Percentiles rank a stretch among this genome's conserved stretches.
phyloP scores from a whole-genome alignment of 2,329 filamentous ascomycete species.

The Penicillium sp. region DNA sequence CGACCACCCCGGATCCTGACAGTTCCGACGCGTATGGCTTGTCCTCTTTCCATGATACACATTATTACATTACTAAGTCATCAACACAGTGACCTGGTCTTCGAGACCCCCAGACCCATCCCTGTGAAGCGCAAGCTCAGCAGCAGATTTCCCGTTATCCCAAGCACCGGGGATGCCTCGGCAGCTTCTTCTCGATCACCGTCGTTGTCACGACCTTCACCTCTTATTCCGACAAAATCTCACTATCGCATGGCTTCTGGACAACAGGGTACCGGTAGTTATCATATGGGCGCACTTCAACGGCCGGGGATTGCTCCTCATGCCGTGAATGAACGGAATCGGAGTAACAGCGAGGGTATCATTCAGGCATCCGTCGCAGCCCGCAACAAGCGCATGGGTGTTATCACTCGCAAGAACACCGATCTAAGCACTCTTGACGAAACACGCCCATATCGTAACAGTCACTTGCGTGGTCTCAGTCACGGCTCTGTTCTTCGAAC shows the following conservation, averaged over 20 bases:
- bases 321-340: constrained; percentile 55
- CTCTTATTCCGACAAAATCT: constrained; percentile 73
- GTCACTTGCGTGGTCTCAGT: constrained; percentile 54
- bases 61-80: constrained; percentile 10
- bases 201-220: constrained; percentile 55
- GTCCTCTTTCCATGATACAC: background rate
- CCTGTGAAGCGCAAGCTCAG: constrained; percentile 48
- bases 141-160: constrained; percentile 56
- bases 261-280: constrained; percentile 29
- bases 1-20: constrained; percentile 41
- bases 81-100: constrained; percentile 60
- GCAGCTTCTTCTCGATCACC: constrained; percentile 69
- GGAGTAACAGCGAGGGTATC: constrained; percentile 60
- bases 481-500: constrained; percentile 50
- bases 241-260: constrained; percentile 62
- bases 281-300: constrained; percentile 49
- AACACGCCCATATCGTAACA: constrained; percentile 47
- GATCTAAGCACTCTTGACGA: constrained; percentile 53
- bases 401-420: constrained; percentile 53
- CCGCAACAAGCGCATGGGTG: constrained; percentile 56
- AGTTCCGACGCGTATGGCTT: constrained; percentile 38
- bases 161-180: constrained; percentile 47
- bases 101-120: constrained; percentile 69
- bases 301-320: constrained; percentile 69
- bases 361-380: constrained; percentile 44